Percentiles rank a stretch among this genome's conserved stretches.
These are phyloP conservation scores for Kluyveromyces sp. DNA, from an alignment of 1,139 yeast genomes.

Conservation along the genomic window DNA sequence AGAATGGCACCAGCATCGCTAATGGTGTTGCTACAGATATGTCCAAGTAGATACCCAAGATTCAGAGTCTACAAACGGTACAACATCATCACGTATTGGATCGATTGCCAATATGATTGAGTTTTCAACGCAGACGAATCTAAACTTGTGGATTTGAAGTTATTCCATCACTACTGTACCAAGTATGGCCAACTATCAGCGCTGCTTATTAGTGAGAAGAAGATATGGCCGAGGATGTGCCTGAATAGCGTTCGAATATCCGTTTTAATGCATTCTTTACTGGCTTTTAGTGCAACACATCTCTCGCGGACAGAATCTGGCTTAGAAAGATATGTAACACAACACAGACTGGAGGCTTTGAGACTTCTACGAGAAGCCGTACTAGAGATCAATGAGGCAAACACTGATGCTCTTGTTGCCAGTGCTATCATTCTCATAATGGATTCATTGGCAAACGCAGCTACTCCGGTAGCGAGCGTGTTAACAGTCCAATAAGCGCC, in stretches of 20 bases:
- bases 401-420: conserved; percentile 89
- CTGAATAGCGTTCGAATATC: conserved; percentile 81
- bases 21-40: background rate
- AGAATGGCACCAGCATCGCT: background rate
- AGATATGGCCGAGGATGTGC: conserved; percentile 81
- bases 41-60: conserved; percentile 13
- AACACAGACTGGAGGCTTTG: conserved; percentile 82
- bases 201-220: conserved; percentile 77
- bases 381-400: conserved; percentile 68
- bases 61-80: conserved; percentile 7
- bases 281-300: conserved; percentile 91
- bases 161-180: conserved; percentile 83
- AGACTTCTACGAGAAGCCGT: conserved; percentile 78
- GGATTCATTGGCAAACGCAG: conserved; percentile 92
- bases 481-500: conserved; percentile 8
- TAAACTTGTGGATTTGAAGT: conserved; percentile 70
- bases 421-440: conserved; percentile 80
- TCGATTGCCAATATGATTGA: conserved; percentile 18
- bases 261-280: conserved; percentile 83
- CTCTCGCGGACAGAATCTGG: conserved; percentile 69
- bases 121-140: conserved; percentile 28
- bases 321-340: conserved; percentile 73
- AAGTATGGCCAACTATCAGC: conserved; percentile 82
- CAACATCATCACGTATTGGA: conserved; percentile 7
- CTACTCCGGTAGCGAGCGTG: conserved; percentile 54